Conservation (phyloP, 1,284 basidiomycete genomes). For the Irpex lacteus region DNA sequence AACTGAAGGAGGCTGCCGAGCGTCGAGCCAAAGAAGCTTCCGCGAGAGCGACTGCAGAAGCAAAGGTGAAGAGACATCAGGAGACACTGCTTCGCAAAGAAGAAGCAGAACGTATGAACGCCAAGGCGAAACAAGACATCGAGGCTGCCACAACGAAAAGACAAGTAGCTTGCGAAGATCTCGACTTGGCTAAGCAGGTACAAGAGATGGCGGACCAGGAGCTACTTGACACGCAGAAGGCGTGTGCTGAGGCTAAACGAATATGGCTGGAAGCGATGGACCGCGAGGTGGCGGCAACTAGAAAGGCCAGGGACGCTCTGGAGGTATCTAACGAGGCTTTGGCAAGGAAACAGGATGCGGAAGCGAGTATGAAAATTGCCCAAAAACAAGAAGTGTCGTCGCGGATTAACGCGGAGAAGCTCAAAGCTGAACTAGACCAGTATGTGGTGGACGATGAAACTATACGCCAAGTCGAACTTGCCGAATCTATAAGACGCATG, state of each 20-base stretch:
- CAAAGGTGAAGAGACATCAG: neutral
- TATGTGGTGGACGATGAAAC: neutral
- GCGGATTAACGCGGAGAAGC: neutral
- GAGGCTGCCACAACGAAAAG: neutral
- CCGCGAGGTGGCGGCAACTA: neutral
- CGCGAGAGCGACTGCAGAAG: neutral
- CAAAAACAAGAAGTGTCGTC: neutral
- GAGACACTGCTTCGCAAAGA: neutral
- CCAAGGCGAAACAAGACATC: neutral
- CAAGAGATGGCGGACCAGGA: neutral
- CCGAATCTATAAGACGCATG: neutral
- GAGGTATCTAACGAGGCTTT: neutral
- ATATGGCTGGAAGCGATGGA: constrained; percentile 3
- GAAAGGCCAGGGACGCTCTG: neutral
- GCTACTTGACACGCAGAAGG: neutral
- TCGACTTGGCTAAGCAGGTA: neutral
- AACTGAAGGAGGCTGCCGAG: neutral
- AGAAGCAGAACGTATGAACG: neutral
- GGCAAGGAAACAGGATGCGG: neutral
- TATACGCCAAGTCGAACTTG: neutral
- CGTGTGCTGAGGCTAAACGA: constrained; percentile 3
- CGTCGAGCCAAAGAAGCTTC: neutral
- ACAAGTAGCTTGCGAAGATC: neutral
- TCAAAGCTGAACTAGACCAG: neutral
- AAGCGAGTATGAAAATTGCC: neutral